A percentile compares a stretch with the other conserved stretches of the same genome.
Conservation (phyloP, 139 green algal species). For the Bryopsis sp. region DNA sequence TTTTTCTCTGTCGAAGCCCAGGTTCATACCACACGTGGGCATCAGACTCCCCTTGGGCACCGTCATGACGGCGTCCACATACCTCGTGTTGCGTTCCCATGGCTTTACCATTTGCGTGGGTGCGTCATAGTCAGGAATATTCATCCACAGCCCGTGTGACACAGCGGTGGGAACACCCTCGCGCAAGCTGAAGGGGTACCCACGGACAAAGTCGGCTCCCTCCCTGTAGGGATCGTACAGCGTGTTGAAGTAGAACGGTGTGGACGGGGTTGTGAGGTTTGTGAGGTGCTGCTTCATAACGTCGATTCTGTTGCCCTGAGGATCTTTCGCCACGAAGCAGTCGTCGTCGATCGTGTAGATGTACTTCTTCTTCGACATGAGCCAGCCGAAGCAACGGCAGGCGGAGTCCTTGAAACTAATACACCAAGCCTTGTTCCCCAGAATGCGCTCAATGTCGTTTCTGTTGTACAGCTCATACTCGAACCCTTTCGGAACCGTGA, state of each 20-base stretch:
- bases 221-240: constrained; percentile 89
- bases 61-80: constrained; percentile 92
- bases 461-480: constrained; percentile 91
- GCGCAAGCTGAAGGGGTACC: too few species aligned
- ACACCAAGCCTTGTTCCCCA: constrained; percentile 87
- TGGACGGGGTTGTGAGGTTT: constrained; percentile 86
- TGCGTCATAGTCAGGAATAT: too few species aligned
- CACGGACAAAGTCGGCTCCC: constrained; percentile 75
- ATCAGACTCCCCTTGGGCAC: constrained; percentile 91
- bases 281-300: constrained; percentile 90
- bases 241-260: constrained; percentile 97
- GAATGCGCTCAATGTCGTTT: constrained; percentile 89
- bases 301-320: constrained; percentile 48
- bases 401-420: constrained; percentile 95
- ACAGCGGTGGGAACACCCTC: constrained; percentile 79
- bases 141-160: constrained; percentile 91
- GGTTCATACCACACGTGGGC: too few species aligned
- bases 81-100: constrained; percentile 92
- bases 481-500: constrained; percentile 78
- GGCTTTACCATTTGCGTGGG: too few species aligned
- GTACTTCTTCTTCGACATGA: constrained; percentile 92
- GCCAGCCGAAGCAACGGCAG: too few species aligned
- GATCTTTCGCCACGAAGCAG: constrained; percentile 79
- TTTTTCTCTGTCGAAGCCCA: constrained; percentile 73
- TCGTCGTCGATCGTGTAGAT: constrained; percentile 97